Evolutionary conservation across 2,329 filamentous ascomycete species (phyloP).

Genomic region (Calycina herbarum): DNA sequence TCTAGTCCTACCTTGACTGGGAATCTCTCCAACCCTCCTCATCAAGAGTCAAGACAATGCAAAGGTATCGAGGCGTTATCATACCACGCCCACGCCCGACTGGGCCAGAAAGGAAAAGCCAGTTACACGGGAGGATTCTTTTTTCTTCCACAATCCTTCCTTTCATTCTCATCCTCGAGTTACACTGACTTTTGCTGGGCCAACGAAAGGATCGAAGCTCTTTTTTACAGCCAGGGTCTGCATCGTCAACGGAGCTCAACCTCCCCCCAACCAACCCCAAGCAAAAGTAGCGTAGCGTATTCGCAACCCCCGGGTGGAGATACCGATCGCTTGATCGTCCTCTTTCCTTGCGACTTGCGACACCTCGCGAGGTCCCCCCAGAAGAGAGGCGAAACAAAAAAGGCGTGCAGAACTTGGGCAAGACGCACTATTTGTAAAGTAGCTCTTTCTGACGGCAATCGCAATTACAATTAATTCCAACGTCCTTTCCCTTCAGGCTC

Average conservation of each 20-base stretch:
- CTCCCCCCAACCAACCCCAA: background rate
- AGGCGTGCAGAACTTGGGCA: no score
- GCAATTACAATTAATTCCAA: no score
- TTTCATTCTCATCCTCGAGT: no score
- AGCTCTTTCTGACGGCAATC: no score
- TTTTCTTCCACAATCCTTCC: no score
- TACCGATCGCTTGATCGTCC: no score
- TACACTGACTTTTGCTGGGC: background rate
- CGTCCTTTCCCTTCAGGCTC: no score
- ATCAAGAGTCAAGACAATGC: background rate
- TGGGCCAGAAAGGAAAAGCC: background rate
- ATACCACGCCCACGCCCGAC: constrained; percentile 3
- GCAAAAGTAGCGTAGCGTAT: background rate
- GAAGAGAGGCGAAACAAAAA: no score
- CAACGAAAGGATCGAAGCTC: background rate
- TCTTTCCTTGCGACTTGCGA: no score
- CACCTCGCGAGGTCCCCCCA: no score
- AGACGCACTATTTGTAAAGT: no score
- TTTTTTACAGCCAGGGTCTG: background rate
- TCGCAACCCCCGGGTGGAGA: background rate
- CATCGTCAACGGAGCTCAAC: background rate
- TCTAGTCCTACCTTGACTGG: background rate
- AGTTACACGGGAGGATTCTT: background rate
- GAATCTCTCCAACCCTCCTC: background rate
- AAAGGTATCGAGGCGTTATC: background rate